A percentile compares a stretch with the other conserved stretches of the same genome.
Evolutionary conservation across 2,329 filamentous ascomycete species (phyloP).

Genomic region (Metarhizium guizhouense): DNA sequence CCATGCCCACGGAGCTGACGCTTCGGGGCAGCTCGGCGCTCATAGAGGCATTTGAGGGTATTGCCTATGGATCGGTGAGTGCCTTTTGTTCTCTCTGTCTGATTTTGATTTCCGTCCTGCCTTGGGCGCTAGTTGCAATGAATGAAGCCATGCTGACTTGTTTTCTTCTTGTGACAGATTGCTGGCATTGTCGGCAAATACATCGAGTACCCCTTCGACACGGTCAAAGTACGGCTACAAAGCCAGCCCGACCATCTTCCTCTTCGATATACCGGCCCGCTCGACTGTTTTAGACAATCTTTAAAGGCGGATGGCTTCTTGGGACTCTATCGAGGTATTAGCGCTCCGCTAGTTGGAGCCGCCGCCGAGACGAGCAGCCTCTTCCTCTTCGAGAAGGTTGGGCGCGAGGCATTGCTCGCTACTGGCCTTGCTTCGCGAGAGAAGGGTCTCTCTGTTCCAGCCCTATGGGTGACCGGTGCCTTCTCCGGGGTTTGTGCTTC

Average conservation of each 20-base stretch:
- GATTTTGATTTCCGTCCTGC: neutral
- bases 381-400: constrained; percentile 81
- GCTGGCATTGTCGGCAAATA: constrained; percentile 89
- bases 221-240: constrained; percentile 92
- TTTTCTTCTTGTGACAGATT: constrained; percentile 35
- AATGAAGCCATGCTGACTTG: constrained; percentile 1
- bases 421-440: constrained; percentile 39
- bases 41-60: constrained; percentile 71
- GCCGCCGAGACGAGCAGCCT: constrained; percentile 87
- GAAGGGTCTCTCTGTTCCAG: constrained; percentile 61
- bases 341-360: constrained; percentile 80
- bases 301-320: constrained; percentile 68
- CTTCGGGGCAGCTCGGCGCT: constrained; percentile 30
- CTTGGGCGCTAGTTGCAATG: neutral
- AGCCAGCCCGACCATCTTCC: constrained; percentile 84
- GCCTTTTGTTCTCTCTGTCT: neutral
- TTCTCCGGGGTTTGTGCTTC: constrained; percentile 85
- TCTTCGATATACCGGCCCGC: constrained; percentile 71
- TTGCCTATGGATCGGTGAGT: constrained; percentile 77
- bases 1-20: constrained; percentile 16
- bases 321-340: constrained; percentile 86
- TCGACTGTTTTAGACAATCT: constrained; percentile 91
- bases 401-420: constrained; percentile 56
- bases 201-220: constrained; percentile 98
- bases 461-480: constrained; percentile 72